A percentile compares a stretch with the other conserved stretches of the same genome.
Evolutionary conservation across 352 stramenopile species (phyloP).

Genomic region (Phytophthora pini): DNA sequence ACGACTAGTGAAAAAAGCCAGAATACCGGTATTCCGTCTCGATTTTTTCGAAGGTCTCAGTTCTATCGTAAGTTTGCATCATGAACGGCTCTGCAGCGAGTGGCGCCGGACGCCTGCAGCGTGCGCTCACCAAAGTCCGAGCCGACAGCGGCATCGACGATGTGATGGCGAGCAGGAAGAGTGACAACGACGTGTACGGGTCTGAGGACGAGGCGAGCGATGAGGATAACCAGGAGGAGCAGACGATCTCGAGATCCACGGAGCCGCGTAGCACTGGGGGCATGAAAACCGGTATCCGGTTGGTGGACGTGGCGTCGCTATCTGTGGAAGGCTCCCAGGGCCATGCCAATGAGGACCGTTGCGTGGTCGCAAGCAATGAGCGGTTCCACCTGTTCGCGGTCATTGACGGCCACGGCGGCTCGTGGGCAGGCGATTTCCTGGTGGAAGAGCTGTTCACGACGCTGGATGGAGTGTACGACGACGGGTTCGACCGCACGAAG

Average conservation of each 20-base stretch:
- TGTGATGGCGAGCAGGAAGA: background rate
- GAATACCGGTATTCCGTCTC: slow-evolving; percentile 7
- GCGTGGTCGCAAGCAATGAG: slow-evolving; percentile 55
- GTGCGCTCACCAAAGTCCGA: slow-evolving; percentile 36
- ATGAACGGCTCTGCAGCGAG: slow-evolving; percentile 7
- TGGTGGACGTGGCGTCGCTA: slow-evolving; percentile 47
- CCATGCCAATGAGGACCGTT: slow-evolving; percentile 75
- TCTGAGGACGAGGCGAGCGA: slow-evolving; percentile 16
- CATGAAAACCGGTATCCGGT: slow-evolving; percentile 44
- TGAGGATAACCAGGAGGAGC: slow-evolving; percentile 26
- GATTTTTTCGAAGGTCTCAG: slow-evolving; percentile 5
- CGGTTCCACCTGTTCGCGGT: slow-evolving; percentile 73
- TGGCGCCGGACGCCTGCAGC: slow-evolving; percentile 29
- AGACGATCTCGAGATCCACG: slow-evolving; percentile 2
- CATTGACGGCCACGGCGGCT: slow-evolving; percentile 78
- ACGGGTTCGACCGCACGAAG: slow-evolving; percentile 45
- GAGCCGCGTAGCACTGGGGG: slow-evolving; percentile 3
- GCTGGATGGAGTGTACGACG: slow-evolving; percentile 52
- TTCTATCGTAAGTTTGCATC: background rate
- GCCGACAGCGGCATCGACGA: slow-evolving; percentile 17
- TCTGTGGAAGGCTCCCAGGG: slow-evolving; percentile 59
- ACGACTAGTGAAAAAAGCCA: slow-evolving; percentile 24
- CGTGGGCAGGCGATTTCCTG: slow-evolving; percentile 63
- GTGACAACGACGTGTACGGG: slow-evolving; percentile 22
- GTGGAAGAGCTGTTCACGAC: slow-evolving; percentile 52